These are phyloP conservation scores for Hypoxylon sp. DNA, from an alignment of 2,329 filamentous ascomycete genomes.

Conservation along the genomic window DNA sequence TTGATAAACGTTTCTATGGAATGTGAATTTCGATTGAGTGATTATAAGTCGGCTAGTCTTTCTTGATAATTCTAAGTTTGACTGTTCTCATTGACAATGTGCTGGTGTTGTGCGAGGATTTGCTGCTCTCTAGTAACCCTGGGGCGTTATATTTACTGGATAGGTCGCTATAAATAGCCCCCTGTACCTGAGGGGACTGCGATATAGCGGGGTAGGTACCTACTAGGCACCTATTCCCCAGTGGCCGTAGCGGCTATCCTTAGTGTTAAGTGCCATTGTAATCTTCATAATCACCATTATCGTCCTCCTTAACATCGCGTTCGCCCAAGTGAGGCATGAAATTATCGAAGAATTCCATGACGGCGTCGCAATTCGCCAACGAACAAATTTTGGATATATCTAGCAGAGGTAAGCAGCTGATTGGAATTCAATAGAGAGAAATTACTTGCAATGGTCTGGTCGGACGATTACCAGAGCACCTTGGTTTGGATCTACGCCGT, in stretches of 20 bases:
- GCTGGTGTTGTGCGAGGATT: too few relatives aligned
- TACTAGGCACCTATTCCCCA: not conserved
- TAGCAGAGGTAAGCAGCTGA: slow-evolving; percentile 23
- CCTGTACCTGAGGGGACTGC: too few relatives aligned
- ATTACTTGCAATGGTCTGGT: slow-evolving; percentile 72
- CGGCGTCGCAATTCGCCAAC: slow-evolving; percentile 34
- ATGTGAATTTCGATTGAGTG: not conserved
- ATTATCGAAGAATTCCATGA: slow-evolving; percentile 46
- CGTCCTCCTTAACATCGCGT: not conserved
- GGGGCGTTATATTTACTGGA: not conserved
- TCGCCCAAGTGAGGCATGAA: slow-evolving; percentile 40
- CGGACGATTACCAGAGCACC: slow-evolving; percentile 69
- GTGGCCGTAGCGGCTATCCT: not conserved
- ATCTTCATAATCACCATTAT: not conserved
- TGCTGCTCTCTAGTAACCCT: not conserved
- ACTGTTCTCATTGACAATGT: not conserved
- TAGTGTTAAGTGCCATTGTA: not conserved
- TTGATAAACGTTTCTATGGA: not conserved
- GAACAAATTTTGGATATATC: slow-evolving; percentile 51
- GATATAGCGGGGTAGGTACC: too few relatives aligned
- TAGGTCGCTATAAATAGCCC: not conserved
- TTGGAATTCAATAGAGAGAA: slow-evolving; percentile 1
- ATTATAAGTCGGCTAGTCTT: not conserved
- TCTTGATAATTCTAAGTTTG: not conserved
- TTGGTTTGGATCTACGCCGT: slow-evolving; percentile 63